Evolutionary conservation across 768 basidiomycete genomes (phyloP), one percentile per base, ranked within the genome.

Genomic region (Collybia sp.): DNA sequence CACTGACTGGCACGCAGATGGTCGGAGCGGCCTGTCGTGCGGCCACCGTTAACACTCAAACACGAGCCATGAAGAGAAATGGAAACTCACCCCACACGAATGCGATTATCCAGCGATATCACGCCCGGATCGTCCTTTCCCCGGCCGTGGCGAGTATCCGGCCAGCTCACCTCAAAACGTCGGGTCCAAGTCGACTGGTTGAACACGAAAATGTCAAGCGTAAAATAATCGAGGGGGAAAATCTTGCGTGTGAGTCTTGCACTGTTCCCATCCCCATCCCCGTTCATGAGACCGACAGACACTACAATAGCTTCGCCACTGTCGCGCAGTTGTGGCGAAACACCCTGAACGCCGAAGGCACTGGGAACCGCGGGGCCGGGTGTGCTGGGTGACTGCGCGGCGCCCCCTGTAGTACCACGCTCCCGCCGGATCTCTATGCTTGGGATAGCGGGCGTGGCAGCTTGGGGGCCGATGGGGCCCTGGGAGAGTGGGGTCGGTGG

Each of bases 121-220:
- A 93, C 75, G 6, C 89, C 87, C 15, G 81, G 79, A 45, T 66
- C 55, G 39, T 60, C 60, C 44, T 54, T 63, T 45, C 59, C 67
- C 52, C 73, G 60, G 44, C 77, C 65, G 55, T 73, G 67, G 46
- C 76, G 61, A 30, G 69, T 67, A 54, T 82, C 75, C 1, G 84
- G 83, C 61, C 77, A 84, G 25, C 76, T 82, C 32, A 92, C 73
- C 63, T 90, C 88, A 52, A 92, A 88, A 52, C 87, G 62, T 48
- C 89, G 73, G 42, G 81, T 82, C 81, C 85, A 82, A 37, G 77
- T 68, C 38, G 80, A 83, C 64, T 83, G 84, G 56, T 93, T 93
- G 55, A 85, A 92, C 45, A 93, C 88, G 55, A 93, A 93, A 2
- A 93, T 83, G 50, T 93, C 90, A 55, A 93, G 63, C 42, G 82